Evolutionary conservation across 176 grass and related monocot genomes (phyloP).

Genomic region (Phoenix roebelenii): DNA sequence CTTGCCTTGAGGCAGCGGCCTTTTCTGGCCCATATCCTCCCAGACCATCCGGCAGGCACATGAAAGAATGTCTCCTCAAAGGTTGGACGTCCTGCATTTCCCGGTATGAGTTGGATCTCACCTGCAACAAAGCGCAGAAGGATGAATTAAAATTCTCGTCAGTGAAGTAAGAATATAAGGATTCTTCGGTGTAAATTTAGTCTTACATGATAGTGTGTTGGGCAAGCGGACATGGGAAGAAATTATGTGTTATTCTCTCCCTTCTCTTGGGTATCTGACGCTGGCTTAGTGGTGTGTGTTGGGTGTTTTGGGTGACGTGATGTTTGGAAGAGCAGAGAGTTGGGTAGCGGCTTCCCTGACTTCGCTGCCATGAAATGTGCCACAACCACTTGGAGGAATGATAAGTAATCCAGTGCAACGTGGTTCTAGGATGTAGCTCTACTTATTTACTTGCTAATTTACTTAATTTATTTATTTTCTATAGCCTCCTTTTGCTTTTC

Average conservation of each 20-base stretch:
- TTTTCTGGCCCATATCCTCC: conserved; percentile 64
- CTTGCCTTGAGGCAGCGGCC: conserved; percentile 47
- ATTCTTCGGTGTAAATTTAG: not conserved
- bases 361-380: too few species aligned
- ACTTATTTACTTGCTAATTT: too few species aligned
- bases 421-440: too few species aligned
- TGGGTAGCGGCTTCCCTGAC: too few species aligned
- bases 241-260: not conserved
- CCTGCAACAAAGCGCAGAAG: not conserved
- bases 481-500: too few species aligned
- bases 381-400: not conserved
- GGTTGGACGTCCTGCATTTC: conserved; percentile 43
- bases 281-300: too few species aligned
- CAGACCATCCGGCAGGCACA: conserved; percentile 63
- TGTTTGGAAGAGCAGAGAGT: too few species aligned
- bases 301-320: not conserved
- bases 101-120: conserved; percentile 64
- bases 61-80: conserved; percentile 54
- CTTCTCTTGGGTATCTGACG: too few species aligned
- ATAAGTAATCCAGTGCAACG: too few species aligned
- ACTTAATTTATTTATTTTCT: too few species aligned
- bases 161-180: not conserved
- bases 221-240: conserved; percentile 16
- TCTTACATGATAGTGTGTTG: conserved; percentile 21
- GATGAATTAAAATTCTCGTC: not conserved